Evolutionary conservation across 2,329 filamentous ascomycete species (phyloP), one percentile per base, ranked within the genome.

Genomic region (Fusarium torreyae): DNA sequence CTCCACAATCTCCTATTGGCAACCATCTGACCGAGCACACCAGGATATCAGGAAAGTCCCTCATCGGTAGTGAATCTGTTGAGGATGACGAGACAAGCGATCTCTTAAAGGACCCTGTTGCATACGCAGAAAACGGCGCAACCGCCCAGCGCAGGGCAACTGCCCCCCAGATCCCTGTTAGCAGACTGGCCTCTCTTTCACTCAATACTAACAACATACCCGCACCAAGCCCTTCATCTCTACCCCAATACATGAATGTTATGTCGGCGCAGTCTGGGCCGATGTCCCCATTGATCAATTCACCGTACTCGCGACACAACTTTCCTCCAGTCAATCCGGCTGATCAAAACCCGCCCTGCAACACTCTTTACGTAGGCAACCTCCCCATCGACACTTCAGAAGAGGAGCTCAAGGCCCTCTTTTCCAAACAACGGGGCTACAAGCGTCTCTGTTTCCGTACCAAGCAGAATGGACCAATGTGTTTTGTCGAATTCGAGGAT

Each of bases 351-450:
- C 95, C 95, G 2, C 96, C 96, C 1, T 98, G 96, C 86, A 98
- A 99, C 77, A 99, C 96, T 1, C 86, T 99, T 8, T 98, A 99
- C 76, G 95, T 99, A 20, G 95, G 96, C n/a, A 98, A 99, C 75
- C 84, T 99, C 43, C 96, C 95, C 0, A 89, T 94, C 58, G 93
- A 97, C 77, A 97, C 94, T 0, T 95, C 93, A 0, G 96, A 99
- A 76, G 95, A 98, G 76, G 96, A 98, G 79, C 87, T 99, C 57
- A 98, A 98, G 81, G 89, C 92, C 22, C 87, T 98, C 76, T 99
- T 99, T 77, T 94, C 92, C 26, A 95, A 94, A 80, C 93, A 97
- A 78, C 91, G 94, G 48, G 96, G 96, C 5, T 99, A 98, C 83
- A 98, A 97, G 82, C 88, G 96, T 28, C 89, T 99, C 9, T 97